These are phyloP conservation scores for Xylariaceae sp. DNA, from an alignment of 2,329 filamentous ascomycete species.

Conservation along the genomic window DNA sequence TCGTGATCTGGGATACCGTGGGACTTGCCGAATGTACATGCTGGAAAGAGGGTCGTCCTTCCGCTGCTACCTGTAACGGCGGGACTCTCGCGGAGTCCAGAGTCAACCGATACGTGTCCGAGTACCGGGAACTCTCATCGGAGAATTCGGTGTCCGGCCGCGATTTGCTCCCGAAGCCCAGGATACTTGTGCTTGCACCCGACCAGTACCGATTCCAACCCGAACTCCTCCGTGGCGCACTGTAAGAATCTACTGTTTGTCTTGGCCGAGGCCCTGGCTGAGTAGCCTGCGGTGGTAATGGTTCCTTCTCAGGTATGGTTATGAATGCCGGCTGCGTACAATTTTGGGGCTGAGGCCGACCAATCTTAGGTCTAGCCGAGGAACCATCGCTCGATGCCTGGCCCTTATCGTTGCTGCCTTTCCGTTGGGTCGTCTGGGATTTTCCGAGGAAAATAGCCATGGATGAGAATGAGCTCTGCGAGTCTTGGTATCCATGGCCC, in stretches of 20 bases:
- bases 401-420: slow-evolving; percentile 52
- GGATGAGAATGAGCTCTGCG: slow-evolving; percentile 55
- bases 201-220: slow-evolving; percentile 77
- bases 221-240: slow-evolving; percentile 55
- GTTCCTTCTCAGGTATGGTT: slow-evolving; percentile 21
- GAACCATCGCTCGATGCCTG: slow-evolving; percentile 49
- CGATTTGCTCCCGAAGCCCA: slow-evolving; percentile 47
- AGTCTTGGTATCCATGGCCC: slow-evolving; percentile 49
- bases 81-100: slow-evolving; percentile 65
- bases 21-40: slow-evolving; percentile 66
- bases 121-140: slow-evolving; percentile 54
- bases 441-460: slow-evolving; percentile 64
- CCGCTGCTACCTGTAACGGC: slow-evolving; percentile 56
- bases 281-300: slow-evolving; percentile 21
- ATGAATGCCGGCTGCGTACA: slow-evolving; percentile 31
- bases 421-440: slow-evolving; percentile 42
- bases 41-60: slow-evolving; percentile 55
- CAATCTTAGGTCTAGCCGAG: slow-evolving; percentile 57
- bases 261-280: slow-evolving; percentile 33
- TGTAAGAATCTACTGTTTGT: slow-evolving; percentile 35
- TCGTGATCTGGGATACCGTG: slow-evolving; percentile 56
- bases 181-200: slow-evolving; percentile 63
- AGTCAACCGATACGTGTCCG: slow-evolving; percentile 46
- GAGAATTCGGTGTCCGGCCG: slow-evolving; percentile 49
- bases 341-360: slow-evolving; percentile 53